Percentiles rank a stretch among this genome's conserved stretches.
Evolutionary conservation across 371 early-diverging fungal genomes (phyloP).

Genomic region (Nosema bombycis): DNA sequence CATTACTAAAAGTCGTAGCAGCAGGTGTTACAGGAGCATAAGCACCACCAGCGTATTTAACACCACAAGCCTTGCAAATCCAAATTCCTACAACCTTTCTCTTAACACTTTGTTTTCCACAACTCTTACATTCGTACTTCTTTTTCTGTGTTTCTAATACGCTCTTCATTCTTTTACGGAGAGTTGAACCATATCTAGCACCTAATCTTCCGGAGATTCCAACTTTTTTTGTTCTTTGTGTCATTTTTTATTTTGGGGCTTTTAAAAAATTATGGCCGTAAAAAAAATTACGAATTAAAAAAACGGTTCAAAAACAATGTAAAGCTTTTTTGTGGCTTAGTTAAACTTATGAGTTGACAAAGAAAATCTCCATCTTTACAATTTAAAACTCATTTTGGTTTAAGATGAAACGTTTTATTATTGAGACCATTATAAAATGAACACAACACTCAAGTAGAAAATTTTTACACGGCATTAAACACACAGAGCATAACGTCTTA

Average conservation of each 20-base stretch:
- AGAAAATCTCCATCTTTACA: background rate
- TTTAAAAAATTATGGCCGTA: background rate
- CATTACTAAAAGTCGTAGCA: conserved; percentile 55
- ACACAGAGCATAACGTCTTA: too few relatives aligned
- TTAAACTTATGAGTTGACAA: background rate
- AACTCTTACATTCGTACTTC: conserved; percentile 96
- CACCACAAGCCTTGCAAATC: conserved; percentile 92
- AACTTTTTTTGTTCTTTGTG: conserved; percentile 86
- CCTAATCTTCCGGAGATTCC: conserved; percentile 99
- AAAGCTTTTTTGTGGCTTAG: conserved; percentile 3
- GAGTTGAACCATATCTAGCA: conserved; percentile 98
- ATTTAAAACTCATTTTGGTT: background rate
- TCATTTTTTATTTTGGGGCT: background rate
- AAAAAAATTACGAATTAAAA: background rate
- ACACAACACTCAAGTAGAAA: too few relatives aligned
- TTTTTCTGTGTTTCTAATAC: conserved; percentile 98
- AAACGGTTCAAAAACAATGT: background rate
- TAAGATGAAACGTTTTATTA: background rate
- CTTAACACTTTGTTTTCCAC: conserved; percentile 91
- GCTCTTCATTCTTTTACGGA: conserved; percentile 97
- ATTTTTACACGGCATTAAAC: too few relatives aligned
- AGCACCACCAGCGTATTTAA: conserved; percentile 94
- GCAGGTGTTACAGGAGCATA: conserved; percentile 73
- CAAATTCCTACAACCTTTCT: conserved; percentile 96
- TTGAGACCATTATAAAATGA: conserved; percentile 1